Base-by-base conservation (phyloP, 164 flowering plant species). In the Euptelea pleiosperma region DNA sequence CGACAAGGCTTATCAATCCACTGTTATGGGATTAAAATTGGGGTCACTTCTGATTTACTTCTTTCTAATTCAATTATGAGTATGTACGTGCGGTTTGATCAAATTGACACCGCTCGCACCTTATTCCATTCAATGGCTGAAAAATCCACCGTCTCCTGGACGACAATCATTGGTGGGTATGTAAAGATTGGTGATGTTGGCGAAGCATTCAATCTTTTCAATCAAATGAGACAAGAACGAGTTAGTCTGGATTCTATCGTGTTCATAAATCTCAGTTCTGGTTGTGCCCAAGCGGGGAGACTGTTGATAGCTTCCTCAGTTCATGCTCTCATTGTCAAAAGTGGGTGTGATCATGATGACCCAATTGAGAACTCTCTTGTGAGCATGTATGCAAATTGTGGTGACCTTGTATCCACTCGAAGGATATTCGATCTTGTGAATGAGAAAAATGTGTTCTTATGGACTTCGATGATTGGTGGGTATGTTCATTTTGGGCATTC, bases 401-500 rank as follows among this genome's bases (percentile, higher is more conserved):
- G 62, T 16, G 75, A 73, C 54, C 43, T 63, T 22, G 19, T 58
- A 22, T 68, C 73, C 29, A 66, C 74, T 63, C 43, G 61, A 57
- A 61, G 28, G 50, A 47, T 63, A 6, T 73, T 77, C 33, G 57
- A 73, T 39, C 40, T 33, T 26, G 66, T 33, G 48, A 26, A 33
- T 40, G 61, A 66, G 29, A 73, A 68, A 57, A 60, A 54, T 57
- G 51, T 69, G 2, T 60, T 57, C 41, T 53, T 66, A 35, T 77
- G 81, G 81, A 73, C 81, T 45, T 69, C 77, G 1, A 62, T 77
- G 75, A 77, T 77, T 25, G 58, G 64, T 37, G 81, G 68, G 2
- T 77, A 77, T 58, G 62, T 61, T 24, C 71, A 69, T 16, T 15
- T 49, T 41, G 81, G 76, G 22, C 30, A 56, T 63, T 58, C 75